A percentile compares a stretch with the other conserved stretches of the same genome.
These are phyloP conservation scores for Epichloe scottii DNA, from an alignment of 2,329 filamentous ascomycete species.

Conservation along the genomic window DNA sequence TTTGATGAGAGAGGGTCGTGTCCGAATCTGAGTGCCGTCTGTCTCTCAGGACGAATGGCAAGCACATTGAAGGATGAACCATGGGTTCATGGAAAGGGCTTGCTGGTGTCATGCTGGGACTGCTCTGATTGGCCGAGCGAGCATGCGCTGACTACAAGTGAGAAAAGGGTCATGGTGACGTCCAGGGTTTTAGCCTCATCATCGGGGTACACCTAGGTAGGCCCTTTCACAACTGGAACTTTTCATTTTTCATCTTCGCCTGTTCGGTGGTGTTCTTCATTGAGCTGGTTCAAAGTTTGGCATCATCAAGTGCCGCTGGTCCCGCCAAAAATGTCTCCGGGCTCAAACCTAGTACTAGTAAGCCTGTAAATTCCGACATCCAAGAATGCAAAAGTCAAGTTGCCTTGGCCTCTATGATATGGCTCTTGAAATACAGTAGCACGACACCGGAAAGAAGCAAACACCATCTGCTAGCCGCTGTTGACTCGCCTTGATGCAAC, in stretches of 20 bases:
- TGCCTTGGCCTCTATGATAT: constrained; percentile 2
- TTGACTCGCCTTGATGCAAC: background rate
- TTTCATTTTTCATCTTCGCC: background rate
- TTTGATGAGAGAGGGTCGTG: background rate
- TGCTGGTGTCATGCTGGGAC: background rate
- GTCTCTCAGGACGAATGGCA: background rate
- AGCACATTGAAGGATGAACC: too few relatives aligned
- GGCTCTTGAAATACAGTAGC: background rate
- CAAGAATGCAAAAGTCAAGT: background rate
- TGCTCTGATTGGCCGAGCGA: background rate
- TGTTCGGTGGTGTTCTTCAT: background rate
- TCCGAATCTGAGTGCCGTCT: background rate
- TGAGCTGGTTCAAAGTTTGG: background rate
- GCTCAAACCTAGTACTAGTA: background rate
- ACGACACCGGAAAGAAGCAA: background rate
- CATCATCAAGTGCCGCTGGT: background rate
- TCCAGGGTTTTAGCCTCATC: too few relatives aligned
- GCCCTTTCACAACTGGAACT: too few relatives aligned
- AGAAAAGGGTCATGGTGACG: background rate
- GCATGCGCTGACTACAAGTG: background rate
- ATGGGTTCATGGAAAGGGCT: background rate
- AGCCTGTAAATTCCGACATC: background rate
- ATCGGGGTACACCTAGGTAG: too few relatives aligned
- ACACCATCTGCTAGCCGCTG: background rate
- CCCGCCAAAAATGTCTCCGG: too few relatives aligned